Percentiles rank a stretch among this genome's conserved stretches.
Conservation (phyloP, 2,329 filamentous ascomycete species). For the Paracamarosporium sp. region DNA sequence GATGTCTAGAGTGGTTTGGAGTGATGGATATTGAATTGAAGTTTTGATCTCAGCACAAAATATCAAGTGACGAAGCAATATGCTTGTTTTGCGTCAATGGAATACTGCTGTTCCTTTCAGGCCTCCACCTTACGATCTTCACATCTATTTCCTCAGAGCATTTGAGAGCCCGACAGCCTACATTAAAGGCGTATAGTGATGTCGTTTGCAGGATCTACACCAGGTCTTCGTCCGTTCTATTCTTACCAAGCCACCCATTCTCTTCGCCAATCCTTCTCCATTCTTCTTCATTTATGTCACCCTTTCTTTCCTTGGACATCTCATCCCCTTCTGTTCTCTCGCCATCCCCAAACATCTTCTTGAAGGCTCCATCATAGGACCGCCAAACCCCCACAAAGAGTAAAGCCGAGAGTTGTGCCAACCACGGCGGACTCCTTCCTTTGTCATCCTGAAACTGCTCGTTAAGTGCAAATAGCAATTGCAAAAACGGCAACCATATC, state of each 20-base stretch:
- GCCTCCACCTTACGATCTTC: too few relatives aligned
- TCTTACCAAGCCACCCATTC: not conserved
- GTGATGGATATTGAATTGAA: too few relatives aligned
- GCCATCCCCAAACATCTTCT: slow-evolving; percentile 80
- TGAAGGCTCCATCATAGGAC: slow-evolving; percentile 70
- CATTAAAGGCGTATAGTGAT: not conserved
- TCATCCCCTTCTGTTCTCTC: slow-evolving; percentile 64
- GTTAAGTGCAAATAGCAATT: slow-evolving; percentile 59
- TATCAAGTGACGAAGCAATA: too few relatives aligned
- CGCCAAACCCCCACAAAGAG: slow-evolving; percentile 67
- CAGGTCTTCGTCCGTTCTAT: not conserved
- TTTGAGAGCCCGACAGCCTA: too few relatives aligned
- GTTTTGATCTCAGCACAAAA: too few relatives aligned
- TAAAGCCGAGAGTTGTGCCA: slow-evolving; percentile 59
- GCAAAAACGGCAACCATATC: slow-evolving; percentile 65
- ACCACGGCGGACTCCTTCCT: slow-evolving; percentile 73
- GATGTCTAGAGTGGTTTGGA: too few relatives aligned
- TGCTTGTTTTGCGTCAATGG: too few relatives aligned
- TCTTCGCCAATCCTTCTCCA: slow-evolving; percentile 1
- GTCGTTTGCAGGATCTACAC: not conserved
- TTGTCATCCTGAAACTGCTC: slow-evolving; percentile 66
- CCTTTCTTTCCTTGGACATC: not conserved
- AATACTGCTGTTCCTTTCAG: too few relatives aligned
- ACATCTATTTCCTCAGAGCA: too few relatives aligned
- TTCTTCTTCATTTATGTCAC: not conserved